Conservation (phyloP, 1,139 yeast genomes). For the Suhomyces anneliseae region DNA sequence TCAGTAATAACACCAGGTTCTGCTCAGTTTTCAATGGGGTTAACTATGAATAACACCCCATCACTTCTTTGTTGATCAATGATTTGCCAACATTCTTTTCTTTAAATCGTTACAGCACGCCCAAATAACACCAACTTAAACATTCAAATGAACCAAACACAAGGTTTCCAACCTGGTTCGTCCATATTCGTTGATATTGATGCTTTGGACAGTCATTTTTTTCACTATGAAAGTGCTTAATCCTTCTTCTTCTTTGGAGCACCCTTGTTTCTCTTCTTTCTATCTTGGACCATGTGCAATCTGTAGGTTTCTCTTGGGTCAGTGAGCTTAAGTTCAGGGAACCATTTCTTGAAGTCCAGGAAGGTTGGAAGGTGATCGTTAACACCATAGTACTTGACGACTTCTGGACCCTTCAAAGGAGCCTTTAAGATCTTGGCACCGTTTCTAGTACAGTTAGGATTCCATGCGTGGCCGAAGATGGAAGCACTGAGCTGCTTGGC, state of each 20-base stretch:
- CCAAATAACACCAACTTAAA: too few species aligned
- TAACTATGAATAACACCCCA: too few species aligned
- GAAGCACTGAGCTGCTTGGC: slow-evolving; percentile 58
- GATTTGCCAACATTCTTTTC: too few species aligned
- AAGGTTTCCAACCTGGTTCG: too few species aligned
- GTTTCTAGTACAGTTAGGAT: slow-evolving; percentile 69
- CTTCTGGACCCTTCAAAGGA: slow-evolving; percentile 72
- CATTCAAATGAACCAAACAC: too few species aligned
- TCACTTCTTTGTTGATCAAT: too few species aligned
- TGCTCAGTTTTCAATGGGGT: too few species aligned
- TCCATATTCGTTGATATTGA: neutral
- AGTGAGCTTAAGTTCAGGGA: slow-evolving; percentile 57
- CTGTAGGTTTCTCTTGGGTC: slow-evolving; percentile 78
- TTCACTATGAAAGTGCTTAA: neutral
- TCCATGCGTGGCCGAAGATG: slow-evolving; percentile 53
- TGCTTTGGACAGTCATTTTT: neutral
- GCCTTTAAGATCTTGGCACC: slow-evolving; percentile 75
- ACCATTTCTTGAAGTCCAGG: slow-evolving; percentile 57
- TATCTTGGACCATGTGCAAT: slow-evolving; percentile 59
- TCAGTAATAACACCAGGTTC: too few species aligned
- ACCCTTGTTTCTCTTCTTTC: slow-evolving; percentile 89
- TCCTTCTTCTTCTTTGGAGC: slow-evolving; percentile 74
- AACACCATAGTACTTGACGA: slow-evolving; percentile 74
- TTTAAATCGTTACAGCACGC: too few species aligned
- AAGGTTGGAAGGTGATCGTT: slow-evolving; percentile 64